Percentiles rank a stretch among this genome's conserved stretches.
Conservation (phyloP, 441 rosid species). For the Manihot esculenta region DNA sequence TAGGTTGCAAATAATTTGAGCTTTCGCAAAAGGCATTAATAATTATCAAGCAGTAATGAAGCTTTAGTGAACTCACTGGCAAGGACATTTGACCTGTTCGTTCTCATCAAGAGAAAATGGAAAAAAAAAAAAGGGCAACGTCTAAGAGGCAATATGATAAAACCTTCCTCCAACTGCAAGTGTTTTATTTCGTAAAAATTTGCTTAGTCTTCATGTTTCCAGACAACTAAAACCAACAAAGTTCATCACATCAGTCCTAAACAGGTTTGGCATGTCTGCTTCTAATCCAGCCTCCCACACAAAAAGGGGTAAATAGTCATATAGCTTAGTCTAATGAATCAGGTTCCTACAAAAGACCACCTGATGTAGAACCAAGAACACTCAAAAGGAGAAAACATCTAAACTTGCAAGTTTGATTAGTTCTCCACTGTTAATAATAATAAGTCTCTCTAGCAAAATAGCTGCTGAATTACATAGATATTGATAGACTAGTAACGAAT, state of each 20-base stretch:
- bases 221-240: constrained; percentile 1
- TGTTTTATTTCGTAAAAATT: background rate
- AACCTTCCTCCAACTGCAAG: background rate
- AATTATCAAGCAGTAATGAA: background rate
- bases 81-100: background rate
- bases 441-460: too few relatives aligned
- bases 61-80: background rate
- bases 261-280: background rate
- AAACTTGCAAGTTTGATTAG: too few relatives aligned
- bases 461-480: too few relatives aligned
- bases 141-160: background rate
- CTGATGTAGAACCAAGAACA: background rate
- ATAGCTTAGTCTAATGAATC: background rate
- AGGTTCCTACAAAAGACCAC: background rate
- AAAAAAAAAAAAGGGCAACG: background rate
- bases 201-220: background rate
- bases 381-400: too few relatives aligned
- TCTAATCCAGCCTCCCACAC: too few relatives aligned
- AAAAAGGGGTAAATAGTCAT: background rate
- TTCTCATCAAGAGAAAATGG: background rate
- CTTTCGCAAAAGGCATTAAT: background rate
- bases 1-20: background rate
- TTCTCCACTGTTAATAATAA: too few relatives aligned
- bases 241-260: background rate
- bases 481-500: too few relatives aligned